Conservation (phyloP, 805 yeast species). For the Maudiozyma saulgeensis region DNA sequence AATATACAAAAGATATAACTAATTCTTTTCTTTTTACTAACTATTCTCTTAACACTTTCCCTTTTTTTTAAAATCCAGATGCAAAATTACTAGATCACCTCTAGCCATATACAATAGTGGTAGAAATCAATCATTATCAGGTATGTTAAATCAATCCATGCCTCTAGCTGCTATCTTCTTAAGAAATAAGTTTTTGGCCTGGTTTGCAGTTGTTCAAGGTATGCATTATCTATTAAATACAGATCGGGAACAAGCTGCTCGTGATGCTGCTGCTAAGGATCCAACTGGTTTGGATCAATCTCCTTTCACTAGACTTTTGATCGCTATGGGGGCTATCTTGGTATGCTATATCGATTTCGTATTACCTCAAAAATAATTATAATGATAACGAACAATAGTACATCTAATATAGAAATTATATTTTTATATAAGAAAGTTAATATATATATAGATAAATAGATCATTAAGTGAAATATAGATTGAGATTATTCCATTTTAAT, state of each 20-base stretch:
- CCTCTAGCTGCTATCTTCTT: constrained; percentile 65
- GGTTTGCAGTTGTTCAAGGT: constrained; percentile 47
- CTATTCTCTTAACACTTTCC: background rate
- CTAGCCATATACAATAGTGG: constrained; percentile 33
- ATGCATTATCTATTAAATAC: constrained; percentile 29
- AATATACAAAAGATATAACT: no score
- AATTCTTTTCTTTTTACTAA: background rate
- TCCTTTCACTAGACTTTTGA: constrained; percentile 33
- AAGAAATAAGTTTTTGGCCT: constrained; percentile 34
- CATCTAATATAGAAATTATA: background rate
- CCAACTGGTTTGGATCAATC: constrained; percentile 31
- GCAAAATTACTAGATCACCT: constrained; percentile 28
- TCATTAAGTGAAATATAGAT: no score
- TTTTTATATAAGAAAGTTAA: background rate
- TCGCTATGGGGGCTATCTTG: constrained; percentile 39
- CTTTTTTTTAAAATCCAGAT: background rate
- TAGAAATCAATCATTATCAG: constrained; percentile 34
- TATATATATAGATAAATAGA: background rate
- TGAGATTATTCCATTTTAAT: no score
- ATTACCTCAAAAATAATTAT: constrained; percentile 29
- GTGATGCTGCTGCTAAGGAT: constrained; percentile 22
- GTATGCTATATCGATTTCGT: constrained; percentile 48
- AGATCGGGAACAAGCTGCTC: constrained; percentile 24
- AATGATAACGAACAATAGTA: background rate
- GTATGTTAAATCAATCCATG: constrained; percentile 40